A percentile compares a stretch with the other conserved stretches of the same genome.
Evolutionary conservation across 495 filamentous ascomycete species (phyloP).

Genomic region (Baudoinia panamericana): DNA sequence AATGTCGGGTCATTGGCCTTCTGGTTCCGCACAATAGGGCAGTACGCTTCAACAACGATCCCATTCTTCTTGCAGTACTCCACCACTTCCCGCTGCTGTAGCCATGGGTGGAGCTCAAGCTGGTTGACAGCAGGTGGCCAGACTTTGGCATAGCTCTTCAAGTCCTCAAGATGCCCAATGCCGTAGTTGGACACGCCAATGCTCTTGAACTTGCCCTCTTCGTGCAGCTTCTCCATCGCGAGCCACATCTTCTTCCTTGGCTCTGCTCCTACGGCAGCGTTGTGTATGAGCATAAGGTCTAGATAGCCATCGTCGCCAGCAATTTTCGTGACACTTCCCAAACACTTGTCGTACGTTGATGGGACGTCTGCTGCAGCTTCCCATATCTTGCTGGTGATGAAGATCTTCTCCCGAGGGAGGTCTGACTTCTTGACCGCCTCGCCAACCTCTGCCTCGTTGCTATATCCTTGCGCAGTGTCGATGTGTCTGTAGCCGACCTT

Average conservation of each 20-base stretch:
- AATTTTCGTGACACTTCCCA: conserved; percentile 50
- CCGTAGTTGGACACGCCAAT: conserved; percentile 66
- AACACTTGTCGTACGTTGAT: conserved; percentile 42
- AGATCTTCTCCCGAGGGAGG: conserved; percentile 45
- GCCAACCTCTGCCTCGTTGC: conserved; percentile 54
- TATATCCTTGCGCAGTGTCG: conserved; percentile 60
- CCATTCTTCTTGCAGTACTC: conserved; percentile 46
- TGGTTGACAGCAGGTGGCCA: conserved; percentile 61
- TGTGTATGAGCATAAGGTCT: conserved; percentile 59
- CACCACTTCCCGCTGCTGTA: conserved; percentile 47
- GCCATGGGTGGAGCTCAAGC: conserved; percentile 59
- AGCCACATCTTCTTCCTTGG: conserved; percentile 50
- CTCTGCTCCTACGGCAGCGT: conserved; percentile 39
- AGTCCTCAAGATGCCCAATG: conserved; percentile 45
- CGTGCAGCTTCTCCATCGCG: conserved; percentile 47
- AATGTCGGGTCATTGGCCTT: conserved; percentile 46
- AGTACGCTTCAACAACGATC: conserved; percentile 56
- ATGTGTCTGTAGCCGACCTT: conserved; percentile 56
- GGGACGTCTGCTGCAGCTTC: conserved; percentile 42
- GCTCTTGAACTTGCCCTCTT: conserved; percentile 43
- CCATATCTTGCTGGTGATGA: conserved; percentile 56
- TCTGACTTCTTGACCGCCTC: conserved; percentile 43
- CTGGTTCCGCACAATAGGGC: conserved; percentile 48
- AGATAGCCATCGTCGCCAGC: conserved; percentile 49
- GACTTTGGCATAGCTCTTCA: conserved; percentile 47